These are phyloP conservation scores for Tubosaeta sp. DNA, from an alignment of 768 basidiomycete species.

Conservation along the genomic window DNA sequence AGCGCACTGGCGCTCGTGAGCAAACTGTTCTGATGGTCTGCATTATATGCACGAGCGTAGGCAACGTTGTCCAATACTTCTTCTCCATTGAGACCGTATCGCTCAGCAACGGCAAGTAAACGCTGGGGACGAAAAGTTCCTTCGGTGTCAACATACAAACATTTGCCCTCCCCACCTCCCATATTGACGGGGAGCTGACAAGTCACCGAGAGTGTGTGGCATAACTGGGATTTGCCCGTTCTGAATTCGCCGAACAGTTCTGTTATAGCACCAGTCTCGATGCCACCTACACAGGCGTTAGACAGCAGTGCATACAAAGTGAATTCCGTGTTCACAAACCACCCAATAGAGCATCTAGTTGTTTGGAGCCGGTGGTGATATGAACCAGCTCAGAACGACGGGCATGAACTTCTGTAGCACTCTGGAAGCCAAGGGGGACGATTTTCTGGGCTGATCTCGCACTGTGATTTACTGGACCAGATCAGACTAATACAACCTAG, in stretches of 20 bases:
- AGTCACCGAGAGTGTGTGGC: constrained; percentile 96
- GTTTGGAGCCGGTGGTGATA: constrained; percentile 95
- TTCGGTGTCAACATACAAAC: constrained; percentile 98
- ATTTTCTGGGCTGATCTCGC: constrained; percentile 77
- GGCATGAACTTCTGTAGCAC: constrained; percentile 96
- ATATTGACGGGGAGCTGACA: constrained; percentile 96
- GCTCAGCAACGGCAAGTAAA: constrained; percentile 89
- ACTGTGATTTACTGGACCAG: constrained; percentile 5
- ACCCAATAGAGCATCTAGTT: constrained; percentile 91
- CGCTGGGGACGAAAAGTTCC: constrained; percentile 98
- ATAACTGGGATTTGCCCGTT: constrained; percentile 97
- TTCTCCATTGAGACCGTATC: constrained; percentile 95
- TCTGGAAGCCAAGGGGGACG: constrained; percentile 95
- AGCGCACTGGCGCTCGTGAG: constrained; percentile 93
- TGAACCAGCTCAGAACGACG: constrained; percentile 92
- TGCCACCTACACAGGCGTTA: constrained; percentile 59
- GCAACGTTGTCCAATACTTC: constrained; percentile 98
- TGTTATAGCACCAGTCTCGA: constrained; percentile 98
- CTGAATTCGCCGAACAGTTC: constrained; percentile 98
- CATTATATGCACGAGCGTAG: constrained; percentile 97
- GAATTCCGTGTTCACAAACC: constrained; percentile 42
- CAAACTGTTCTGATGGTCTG: constrained; percentile 91
- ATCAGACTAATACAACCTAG: background rate
- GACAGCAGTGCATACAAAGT: constrained; percentile 3
- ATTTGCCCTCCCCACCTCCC: constrained; percentile 99